Evolutionary conservation across 306 rosid species (phyloP).

Genomic region (Boehmeria nivea): DNA sequence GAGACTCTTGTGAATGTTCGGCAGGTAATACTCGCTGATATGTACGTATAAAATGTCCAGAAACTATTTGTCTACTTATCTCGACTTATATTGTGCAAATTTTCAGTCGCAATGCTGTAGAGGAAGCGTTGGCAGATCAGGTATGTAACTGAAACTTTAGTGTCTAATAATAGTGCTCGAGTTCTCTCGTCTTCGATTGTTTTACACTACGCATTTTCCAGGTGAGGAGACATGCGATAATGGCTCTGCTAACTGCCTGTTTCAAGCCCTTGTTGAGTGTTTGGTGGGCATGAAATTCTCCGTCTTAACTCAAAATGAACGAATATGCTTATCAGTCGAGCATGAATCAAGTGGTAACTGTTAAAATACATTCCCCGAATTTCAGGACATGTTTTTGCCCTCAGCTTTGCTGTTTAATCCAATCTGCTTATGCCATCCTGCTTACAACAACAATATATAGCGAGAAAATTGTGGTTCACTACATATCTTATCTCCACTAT

Average conservation of each 20-base stretch:
- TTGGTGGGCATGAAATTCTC: constrained; percentile 78
- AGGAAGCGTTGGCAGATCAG: constrained; percentile 39
- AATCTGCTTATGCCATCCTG: no score
- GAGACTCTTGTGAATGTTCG: constrained; percentile 17
- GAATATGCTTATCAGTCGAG: constrained; percentile 46
- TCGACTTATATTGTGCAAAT: constrained; percentile 28
- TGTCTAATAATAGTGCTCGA: constrained; percentile 12
- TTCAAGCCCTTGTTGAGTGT: constrained; percentile 63
- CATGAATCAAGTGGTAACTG: constrained; percentile 85
- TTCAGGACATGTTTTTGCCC: no score
- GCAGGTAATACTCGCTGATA: constrained; percentile 22
- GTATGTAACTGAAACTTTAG: constrained; percentile 40
- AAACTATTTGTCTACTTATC: constrained; percentile 10
- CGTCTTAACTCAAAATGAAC: constrained; percentile 40
- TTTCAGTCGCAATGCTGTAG: constrained; percentile 41
- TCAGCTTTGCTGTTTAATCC: no score
- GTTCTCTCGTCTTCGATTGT: constrained; percentile 17
- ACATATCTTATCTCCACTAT: no score
- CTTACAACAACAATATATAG: no score
- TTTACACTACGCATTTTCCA: constrained; percentile 31
- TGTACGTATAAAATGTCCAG: not conserved
- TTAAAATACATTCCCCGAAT: not conserved
- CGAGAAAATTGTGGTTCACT: no score
- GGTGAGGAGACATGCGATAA: constrained; percentile 33
- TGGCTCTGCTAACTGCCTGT: constrained; percentile 33